Percentiles rank a stretch among this genome's conserved stretches.
Evolutionary conservation across 1,139 yeast species (phyloP).

Genomic region (Blastobotrys petasosporus): DNA sequence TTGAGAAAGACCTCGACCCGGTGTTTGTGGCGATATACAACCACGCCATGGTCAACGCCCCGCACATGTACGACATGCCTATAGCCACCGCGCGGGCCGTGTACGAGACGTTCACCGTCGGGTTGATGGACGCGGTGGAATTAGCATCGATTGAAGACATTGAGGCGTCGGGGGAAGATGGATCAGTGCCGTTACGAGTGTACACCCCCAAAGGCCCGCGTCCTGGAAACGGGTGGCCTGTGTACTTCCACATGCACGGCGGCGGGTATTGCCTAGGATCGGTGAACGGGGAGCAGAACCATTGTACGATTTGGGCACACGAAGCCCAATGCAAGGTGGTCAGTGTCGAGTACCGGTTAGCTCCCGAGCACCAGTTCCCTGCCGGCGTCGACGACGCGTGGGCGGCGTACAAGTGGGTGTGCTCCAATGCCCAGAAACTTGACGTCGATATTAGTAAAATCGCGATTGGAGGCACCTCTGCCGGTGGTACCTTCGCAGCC

Average conservation of each 20-base stretch:
- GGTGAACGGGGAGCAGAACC: constrained; percentile 5
- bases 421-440: constrained; percentile 23
- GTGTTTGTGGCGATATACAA: too few relatives aligned
- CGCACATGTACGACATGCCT: not conserved
- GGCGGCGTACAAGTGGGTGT: constrained; percentile 30
- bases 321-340: constrained; percentile 10
- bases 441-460: constrained; percentile 34
- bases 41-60: not conserved
- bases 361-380: constrained; percentile 47
- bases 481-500: constrained; percentile 43
- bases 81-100: not conserved
- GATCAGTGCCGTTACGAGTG: constrained; percentile 38
- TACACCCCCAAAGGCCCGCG: constrained; percentile 7
- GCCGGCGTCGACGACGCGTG: constrained; percentile 45
- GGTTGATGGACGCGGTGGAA: not conserved
- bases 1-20: too few relatives aligned
- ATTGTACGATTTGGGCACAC: constrained; percentile 8
- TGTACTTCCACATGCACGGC: constrained; percentile 10
- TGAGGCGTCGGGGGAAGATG: constrained; percentile 19
- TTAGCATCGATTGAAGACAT: not conserved
- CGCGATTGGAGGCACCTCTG: constrained; percentile 41
- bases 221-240: constrained; percentile 13
- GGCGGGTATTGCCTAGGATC: constrained; percentile 13
- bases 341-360: constrained; percentile 40
- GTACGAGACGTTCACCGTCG: not conserved